Evolutionary conservation across 2,329 filamentous ascomycete genomes (phyloP).

Genomic region (Scedosporium boydii): DNA sequence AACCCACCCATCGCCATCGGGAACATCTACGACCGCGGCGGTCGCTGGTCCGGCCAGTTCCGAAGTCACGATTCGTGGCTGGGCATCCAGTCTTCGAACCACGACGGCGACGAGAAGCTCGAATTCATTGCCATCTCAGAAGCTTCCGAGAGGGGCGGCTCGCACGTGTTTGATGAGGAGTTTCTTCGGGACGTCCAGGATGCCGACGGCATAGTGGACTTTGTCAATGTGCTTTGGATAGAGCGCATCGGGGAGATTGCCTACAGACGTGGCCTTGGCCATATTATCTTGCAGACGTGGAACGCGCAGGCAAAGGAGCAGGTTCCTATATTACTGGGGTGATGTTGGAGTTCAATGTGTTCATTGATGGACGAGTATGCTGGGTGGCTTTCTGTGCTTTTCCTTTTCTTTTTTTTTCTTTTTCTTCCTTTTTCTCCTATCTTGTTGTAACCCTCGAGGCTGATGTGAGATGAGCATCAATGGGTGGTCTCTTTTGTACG

Average conservation of each 20-base stretch:
- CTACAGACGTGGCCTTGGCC: conserved; percentile 31
- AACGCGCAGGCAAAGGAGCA: conserved; percentile 28
- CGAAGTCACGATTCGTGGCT: conserved; percentile 36
- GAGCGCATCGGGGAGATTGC: conserved; percentile 33
- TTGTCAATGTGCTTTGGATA: conserved; percentile 37
- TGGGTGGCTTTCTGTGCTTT: neutral
- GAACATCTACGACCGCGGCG: conserved; percentile 27
- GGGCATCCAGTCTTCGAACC: conserved; percentile 35
- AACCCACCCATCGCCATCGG: conserved; percentile 32
- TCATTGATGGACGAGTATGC: neutral
- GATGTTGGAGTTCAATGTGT: conserved; percentile 1
- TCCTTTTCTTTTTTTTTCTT: neutral
- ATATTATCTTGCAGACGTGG: conserved; percentile 31
- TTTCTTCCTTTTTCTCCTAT: neutral
- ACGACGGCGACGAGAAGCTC: conserved; percentile 32
- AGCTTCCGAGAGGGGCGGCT: conserved; percentile 30
- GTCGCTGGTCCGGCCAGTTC: conserved; percentile 31
- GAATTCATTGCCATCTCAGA: conserved; percentile 33
- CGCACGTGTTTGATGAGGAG: conserved; percentile 28
- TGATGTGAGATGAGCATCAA: no score
- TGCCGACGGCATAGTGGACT: conserved; percentile 30
- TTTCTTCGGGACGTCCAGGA: conserved; percentile 28
- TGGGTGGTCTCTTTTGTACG: no score
- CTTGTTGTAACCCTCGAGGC: neutral
- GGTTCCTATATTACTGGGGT: conserved; percentile 31